Conservation (phyloP, 805 yeast species). For the Candida incommunis region DNA sequence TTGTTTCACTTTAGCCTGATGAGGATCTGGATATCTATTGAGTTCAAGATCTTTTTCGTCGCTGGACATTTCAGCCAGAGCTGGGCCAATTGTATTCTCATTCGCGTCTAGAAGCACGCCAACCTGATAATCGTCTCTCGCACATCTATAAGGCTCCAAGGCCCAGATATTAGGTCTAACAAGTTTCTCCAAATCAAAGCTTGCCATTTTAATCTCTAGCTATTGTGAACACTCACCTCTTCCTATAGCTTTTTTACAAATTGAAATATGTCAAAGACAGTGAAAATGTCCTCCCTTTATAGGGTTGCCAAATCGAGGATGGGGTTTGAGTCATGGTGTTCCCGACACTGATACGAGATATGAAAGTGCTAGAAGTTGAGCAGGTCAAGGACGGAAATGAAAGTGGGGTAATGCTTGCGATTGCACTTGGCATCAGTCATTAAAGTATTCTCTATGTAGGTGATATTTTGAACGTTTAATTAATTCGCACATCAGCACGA, state of each 20-base stretch:
- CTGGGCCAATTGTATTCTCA: constrained; percentile 89
- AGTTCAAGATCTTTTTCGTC: constrained; percentile 42
- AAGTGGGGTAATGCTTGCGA: no score
- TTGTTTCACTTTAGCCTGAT: constrained; percentile 63
- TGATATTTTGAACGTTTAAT: no score
- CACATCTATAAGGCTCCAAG: constrained; percentile 89
- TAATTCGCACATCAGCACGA: no score
- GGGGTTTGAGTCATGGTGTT: no score
- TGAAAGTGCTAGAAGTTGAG: no score
- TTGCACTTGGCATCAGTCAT: no score
- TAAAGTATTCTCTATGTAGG: no score
- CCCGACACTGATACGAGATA: no score
- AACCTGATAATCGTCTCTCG: constrained; percentile 83
- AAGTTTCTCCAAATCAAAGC: constrained; percentile 39
- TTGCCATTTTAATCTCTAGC: constrained; percentile 18
- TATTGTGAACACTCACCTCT: neutral
- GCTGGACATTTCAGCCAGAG: constrained; percentile 32
- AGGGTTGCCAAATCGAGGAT: no score
- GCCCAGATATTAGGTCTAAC: constrained; percentile 75
- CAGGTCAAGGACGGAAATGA: no score
- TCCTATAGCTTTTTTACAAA: constrained; percentile 1
- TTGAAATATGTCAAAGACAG: no score
- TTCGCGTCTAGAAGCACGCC: constrained; percentile 91
- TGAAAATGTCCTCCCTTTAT: no score
- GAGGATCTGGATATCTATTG: constrained; percentile 95